Evolutionary conservation across 805 yeast genomes (phyloP).

Genomic region (Candida taoyuanica): DNA sequence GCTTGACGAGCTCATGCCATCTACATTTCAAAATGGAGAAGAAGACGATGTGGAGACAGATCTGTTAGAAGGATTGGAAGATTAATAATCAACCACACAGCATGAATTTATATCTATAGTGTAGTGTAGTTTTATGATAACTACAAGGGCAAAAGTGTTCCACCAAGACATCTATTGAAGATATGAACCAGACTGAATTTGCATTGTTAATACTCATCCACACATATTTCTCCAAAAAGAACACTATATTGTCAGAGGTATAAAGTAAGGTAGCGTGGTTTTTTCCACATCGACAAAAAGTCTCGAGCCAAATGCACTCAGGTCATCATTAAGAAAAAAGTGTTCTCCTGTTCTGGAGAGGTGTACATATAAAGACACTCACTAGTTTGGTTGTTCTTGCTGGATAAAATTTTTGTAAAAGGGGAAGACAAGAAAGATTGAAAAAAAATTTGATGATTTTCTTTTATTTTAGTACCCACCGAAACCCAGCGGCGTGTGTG

Average conservation of each 20-base stretch:
- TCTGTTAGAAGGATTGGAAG: constrained; percentile 34
- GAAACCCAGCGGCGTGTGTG: no score
- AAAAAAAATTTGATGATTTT: no score
- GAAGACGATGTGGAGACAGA: constrained; percentile 54
- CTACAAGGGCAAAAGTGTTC: background rate
- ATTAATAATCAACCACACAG: constrained; percentile 1
- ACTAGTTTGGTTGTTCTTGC: no score
- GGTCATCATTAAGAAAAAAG: constrained; percentile 19
- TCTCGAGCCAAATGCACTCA: constrained; percentile 99
- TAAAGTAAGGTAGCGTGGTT: constrained; percentile 91
- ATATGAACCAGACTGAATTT: constrained; percentile 1
- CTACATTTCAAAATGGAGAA: constrained; percentile 43
- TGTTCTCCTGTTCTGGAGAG: background rate
- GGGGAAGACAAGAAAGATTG: no score
- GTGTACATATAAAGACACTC: background rate
- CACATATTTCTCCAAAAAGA: constrained; percentile 1
- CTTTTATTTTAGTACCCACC: no score
- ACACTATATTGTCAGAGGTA: constrained; percentile 45
- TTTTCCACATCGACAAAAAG: constrained; percentile 95
- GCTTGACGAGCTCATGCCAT: constrained; percentile 58
- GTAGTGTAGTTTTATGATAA: no score
- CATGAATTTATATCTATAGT: background rate
- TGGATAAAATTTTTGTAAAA: no score
- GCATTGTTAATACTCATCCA: constrained; percentile 7
- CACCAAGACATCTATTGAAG: background rate